Evolutionary conservation across 208 protist genomes (phyloP).

Genomic region (Leishmania tropica): DNA sequence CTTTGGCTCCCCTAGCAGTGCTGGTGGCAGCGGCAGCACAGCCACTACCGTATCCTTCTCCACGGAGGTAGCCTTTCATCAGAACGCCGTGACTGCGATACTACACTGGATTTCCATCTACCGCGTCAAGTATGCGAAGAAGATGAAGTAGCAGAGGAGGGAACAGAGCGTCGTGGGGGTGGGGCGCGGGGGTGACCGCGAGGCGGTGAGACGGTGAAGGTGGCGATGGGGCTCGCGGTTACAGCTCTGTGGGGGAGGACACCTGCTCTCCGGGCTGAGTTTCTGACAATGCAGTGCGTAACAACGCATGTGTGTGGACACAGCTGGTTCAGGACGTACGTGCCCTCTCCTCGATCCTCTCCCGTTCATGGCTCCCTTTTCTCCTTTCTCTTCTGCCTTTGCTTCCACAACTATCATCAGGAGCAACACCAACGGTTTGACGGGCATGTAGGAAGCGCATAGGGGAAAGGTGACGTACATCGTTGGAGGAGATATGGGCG

Average conservation of each 20-base stretch:
- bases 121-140: slow-evolving; percentile 43
- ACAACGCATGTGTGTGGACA: not conserved
- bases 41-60: slow-evolving; percentile 29
- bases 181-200: not conserved
- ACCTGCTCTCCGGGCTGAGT: not conserved
- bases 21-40: slow-evolving; percentile 1
- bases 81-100: slow-evolving; percentile 63
- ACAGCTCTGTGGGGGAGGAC: not conserved
- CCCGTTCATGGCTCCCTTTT: not conserved
- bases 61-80: slow-evolving; percentile 40
- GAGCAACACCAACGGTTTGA: not conserved
- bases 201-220: not conserved
- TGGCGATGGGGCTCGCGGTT: not conserved
- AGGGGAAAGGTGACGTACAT: not conserved
- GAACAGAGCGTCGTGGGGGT: not conserved
- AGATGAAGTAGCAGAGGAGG: slow-evolving; percentile 4
- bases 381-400: not conserved
- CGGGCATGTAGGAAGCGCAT: not conserved
- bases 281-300: not conserved
- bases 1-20: slow-evolving; percentile 6
- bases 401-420: not conserved
- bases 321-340: not conserved
- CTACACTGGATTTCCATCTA: slow-evolving; percentile 75
- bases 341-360: not conserved
- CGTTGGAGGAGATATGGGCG: not conserved